These are phyloP conservation scores for Anacardium occidentale DNA, from an alignment of 345 rosid genomes.

Conservation along the genomic window DNA sequence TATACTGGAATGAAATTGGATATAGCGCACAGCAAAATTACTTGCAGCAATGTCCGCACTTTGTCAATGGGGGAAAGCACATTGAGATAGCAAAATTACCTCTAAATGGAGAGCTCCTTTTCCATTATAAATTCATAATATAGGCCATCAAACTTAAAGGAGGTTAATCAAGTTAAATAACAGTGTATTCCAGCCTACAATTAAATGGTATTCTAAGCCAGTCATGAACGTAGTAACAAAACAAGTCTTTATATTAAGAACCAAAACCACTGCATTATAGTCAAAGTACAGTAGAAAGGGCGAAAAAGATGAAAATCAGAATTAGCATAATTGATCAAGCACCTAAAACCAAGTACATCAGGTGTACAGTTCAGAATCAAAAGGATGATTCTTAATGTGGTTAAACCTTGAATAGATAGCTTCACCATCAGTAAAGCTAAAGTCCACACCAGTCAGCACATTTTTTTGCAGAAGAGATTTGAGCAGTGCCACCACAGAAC, in stretches of 20 bases:
- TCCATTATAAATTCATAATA: too few relatives aligned
- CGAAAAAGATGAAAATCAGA: not conserved
- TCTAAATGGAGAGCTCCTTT: too few relatives aligned
- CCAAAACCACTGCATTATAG: not conserved
- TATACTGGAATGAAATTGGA: not conserved
- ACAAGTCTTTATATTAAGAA: not conserved
- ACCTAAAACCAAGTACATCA: constrained; percentile 26
- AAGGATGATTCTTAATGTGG: constrained; percentile 42
- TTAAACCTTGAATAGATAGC: constrained; percentile 28
- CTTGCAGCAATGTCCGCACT: not conserved
- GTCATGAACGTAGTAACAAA: too few relatives aligned
- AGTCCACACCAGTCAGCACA: constrained; percentile 48
- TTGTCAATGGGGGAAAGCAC: not conserved
- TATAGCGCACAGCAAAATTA: too few relatives aligned
- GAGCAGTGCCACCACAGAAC: constrained; percentile 47
- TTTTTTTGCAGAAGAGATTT: constrained; percentile 47
- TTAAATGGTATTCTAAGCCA: not conserved
- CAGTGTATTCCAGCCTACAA: not conserved
- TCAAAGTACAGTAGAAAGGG: not conserved
- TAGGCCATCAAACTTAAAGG: too few relatives aligned
- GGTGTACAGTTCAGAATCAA: constrained; percentile 62
- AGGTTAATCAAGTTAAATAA: not conserved
- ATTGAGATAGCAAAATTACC: not conserved
- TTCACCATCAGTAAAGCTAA: constrained; percentile 22
- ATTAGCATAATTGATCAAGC: not conserved